Conservation (phyloP, 139 green algal genomes). For the Nannochloris sp. region DNA sequence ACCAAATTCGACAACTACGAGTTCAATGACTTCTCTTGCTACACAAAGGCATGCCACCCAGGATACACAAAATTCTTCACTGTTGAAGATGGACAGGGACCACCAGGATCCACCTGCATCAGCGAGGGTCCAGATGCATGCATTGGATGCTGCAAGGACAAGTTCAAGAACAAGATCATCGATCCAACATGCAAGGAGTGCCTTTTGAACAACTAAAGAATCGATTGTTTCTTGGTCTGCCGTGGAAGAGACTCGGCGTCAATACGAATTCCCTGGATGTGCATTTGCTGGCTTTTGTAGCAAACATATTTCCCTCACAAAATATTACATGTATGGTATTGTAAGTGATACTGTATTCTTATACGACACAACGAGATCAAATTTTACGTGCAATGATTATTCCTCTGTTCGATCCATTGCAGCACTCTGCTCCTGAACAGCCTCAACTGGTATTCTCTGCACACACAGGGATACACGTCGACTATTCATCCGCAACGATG, state of each 20-base stretch:
- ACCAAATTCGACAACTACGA: background rate
- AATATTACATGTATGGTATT: background rate
- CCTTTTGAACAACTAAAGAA: background rate
- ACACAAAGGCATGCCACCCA: background rate
- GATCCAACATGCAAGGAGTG: background rate
- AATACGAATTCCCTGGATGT: background rate
- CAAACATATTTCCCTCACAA: background rate
- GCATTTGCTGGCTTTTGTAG: background rate
- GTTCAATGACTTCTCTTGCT: background rate
- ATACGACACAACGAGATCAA: background rate
- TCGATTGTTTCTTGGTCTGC: background rate
- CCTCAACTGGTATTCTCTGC: background rate
- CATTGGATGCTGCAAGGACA: background rate
- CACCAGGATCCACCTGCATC: conserved; percentile 1
- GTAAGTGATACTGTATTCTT: conserved; percentile 1
- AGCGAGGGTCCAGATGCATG: background rate
- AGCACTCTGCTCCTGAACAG: background rate
- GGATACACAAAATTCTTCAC: background rate
- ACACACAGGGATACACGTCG: background rate
- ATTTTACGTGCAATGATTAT: background rate
- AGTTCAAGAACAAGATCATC: background rate
- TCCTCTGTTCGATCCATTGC: background rate
- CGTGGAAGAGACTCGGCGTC: too few relatives aligned
- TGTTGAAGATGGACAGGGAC: background rate
- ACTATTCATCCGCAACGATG: too few relatives aligned